Percentiles rank a stretch among this genome's conserved stretches.
phyloP scores from a whole-genome alignment of 352 stramenopile genomes.

The Globisporangium solare region DNA sequence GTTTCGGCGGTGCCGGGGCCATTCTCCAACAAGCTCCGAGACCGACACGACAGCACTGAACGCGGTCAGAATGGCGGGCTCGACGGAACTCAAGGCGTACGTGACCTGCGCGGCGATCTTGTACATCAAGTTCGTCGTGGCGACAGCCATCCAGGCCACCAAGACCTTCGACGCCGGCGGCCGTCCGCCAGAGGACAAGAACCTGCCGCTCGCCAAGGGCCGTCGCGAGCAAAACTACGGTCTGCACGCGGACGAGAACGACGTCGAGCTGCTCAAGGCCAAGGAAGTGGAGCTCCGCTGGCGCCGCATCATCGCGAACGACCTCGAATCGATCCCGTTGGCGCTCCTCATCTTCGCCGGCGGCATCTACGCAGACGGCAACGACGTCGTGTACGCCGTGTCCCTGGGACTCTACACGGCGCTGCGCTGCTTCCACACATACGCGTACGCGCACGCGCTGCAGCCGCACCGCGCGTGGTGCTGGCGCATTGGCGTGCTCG shows the following conservation, averaged over 20 bases:
- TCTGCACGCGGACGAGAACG: constrained; percentile 16
- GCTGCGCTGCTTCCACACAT: constrained; percentile 32
- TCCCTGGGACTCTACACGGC: constrained; percentile 33
- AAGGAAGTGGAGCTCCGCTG: constrained; percentile 31
- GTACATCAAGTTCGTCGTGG: constrained; percentile 67
- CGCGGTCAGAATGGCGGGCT: constrained; percentile 18
- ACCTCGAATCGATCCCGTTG: constrained; percentile 41
- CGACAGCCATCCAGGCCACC: constrained; percentile 36
- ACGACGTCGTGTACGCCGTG: constrained; percentile 18
- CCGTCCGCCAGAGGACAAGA: constrained; percentile 46
- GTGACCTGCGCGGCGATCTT: constrained; percentile 46
- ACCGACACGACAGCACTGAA: background rate
- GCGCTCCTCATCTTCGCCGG: constrained; percentile 30
- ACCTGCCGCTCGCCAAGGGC: constrained; percentile 34
- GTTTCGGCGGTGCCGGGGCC: background rate
- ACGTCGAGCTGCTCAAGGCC: constrained; percentile 12
- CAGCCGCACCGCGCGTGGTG: constrained; percentile 36
- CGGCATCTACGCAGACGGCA: constrained; percentile 26
- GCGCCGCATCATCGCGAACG: constrained; percentile 39
- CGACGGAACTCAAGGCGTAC: constrained; percentile 45
- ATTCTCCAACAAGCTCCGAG: constrained; percentile 9
- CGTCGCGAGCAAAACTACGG: constrained; percentile 30
- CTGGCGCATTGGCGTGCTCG: constrained; percentile 27
- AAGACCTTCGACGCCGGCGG: constrained; percentile 48
- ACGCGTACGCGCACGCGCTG: constrained; percentile 38